Evolutionary conservation across 805 yeast species (phyloP).

Genomic region (Ogataea parapolymorpha): DNA sequence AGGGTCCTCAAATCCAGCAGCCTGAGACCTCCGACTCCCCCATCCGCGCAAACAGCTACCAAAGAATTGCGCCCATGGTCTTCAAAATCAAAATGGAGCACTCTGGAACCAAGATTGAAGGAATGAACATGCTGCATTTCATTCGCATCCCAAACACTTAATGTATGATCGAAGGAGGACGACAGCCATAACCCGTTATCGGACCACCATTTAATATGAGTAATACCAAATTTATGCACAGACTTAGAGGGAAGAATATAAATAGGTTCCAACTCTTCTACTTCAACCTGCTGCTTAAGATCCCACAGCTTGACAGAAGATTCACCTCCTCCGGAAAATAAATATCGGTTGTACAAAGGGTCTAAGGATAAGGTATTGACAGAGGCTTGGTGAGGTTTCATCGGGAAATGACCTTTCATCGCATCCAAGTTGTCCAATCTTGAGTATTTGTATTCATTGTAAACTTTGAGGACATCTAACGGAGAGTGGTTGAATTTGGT

Average conservation of each 20-base stretch:
- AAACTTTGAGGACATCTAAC: conserved; percentile 20
- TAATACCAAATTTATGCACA: conserved; percentile 70
- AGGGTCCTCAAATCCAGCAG: conserved; percentile 71
- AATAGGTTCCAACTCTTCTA: conserved; percentile 17
- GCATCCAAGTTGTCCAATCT: conserved; percentile 20
- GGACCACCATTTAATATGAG: conserved; percentile 85
- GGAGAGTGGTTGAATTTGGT: conserved; percentile 11
- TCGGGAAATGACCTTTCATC: conserved; percentile 34
- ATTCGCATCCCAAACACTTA: conserved; percentile 80
- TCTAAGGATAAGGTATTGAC: conserved; percentile 64
- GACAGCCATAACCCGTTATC: conserved; percentile 85
- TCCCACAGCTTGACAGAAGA: conserved; percentile 70
- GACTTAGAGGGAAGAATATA: conserved; percentile 29
- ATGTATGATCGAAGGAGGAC: conserved; percentile 72
- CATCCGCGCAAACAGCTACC: conserved; percentile 68
- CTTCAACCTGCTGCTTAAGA: conserved; percentile 28
- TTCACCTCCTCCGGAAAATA: conserved; percentile 74
- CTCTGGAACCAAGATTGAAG: conserved; percentile 57
- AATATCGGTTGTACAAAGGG: conserved; percentile 37
- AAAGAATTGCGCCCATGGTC: conserved; percentile 44
- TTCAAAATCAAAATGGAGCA: conserved; percentile 67
- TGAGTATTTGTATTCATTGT: conserved; percentile 27
- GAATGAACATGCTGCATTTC: conserved; percentile 61
- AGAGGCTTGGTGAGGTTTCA: conserved; percentile 45
- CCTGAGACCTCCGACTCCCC: conserved; percentile 42